Evolutionary conservation across 257 asterid species (phyloP), one percentile per base, ranked within the genome.

Genomic region (Ehretia macrophylla): DNA sequence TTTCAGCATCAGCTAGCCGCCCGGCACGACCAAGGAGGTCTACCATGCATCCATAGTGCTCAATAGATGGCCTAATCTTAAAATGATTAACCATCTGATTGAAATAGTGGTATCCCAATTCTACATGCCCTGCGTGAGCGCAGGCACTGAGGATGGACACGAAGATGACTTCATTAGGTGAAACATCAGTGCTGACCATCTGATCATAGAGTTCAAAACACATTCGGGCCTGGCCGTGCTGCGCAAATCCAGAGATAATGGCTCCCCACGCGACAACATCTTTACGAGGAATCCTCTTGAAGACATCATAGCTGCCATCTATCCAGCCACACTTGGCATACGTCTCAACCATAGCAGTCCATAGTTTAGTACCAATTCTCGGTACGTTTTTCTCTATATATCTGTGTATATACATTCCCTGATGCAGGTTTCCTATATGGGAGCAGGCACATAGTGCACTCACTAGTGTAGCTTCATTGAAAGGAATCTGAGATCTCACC

Each of bases 21-120:
- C 72, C 68, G 8, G 72, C 72, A 10, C 65, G 68, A 42, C 69
- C 75, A 5, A 69, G 69, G 46, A 74, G 79, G 50, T 74, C 75
- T 16, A 64, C 75, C 63, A 74, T 60, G 59, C 79, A 69, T 20
- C 75, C 79, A 51, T 50, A 74, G 53, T 74, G 79, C 58, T 74
- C 79, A 11, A 64, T 61, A 16, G 62, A 63, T 32, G 75, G 75
- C 38, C 55, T 68, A 42, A 74, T 74, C 12, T 60, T 6, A n/a
- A 47, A 64, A n/a, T 10, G 38, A 13, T 51, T 47, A 8, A 69
- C 51, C 75, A 74, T 74, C 50, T 59, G 66, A 18, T 60, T 20
- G 10, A 74, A 74, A 27, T 59, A 69, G 17, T 23, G 62, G 19
- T 51, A 69, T 17, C 79, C 75, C 32, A n/a, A 6, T 14, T 65